A percentile compares a stretch with the other conserved stretches of the same genome.
Conservation (phyloP, 2,329 filamentous ascomycete genomes). For the Fusarium illudens region DNA sequence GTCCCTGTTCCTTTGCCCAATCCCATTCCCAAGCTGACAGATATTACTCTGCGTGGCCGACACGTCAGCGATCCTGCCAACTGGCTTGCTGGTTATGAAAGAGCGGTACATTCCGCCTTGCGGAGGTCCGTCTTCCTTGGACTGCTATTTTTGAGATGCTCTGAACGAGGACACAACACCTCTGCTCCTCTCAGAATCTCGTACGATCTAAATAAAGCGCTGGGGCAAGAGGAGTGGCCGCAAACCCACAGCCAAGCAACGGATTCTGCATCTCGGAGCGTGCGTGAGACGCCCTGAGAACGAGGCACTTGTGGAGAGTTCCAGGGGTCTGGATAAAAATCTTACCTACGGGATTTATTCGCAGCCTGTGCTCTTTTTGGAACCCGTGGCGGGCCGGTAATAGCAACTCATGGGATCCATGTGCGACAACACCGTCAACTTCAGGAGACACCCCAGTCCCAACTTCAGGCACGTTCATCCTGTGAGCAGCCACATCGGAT, state of each 20-base stretch:
- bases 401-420: background rate
- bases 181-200: background rate
- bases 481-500: background rate
- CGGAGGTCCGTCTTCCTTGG: background rate
- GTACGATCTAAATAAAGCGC: background rate
- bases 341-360: background rate
- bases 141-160: background rate
- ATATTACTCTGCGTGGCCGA: background rate
- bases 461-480: background rate
- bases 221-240: background rate
- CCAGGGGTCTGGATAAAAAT: background rate
- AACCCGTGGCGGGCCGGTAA: background rate
- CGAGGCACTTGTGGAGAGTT: background rate
- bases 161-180: background rate
- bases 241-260: background rate
- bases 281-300: background rate
- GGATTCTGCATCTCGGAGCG: background rate
- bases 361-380: background rate
- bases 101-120: background rate
- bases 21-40: background rate
- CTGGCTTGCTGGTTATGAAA: background rate
- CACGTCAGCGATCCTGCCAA: background rate
- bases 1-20: background rate
- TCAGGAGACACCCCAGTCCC: background rate
- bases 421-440: background rate